phyloP scores from a whole-genome alignment of 129 eudicot species.

The Chrysanthemum makinoi region DNA sequence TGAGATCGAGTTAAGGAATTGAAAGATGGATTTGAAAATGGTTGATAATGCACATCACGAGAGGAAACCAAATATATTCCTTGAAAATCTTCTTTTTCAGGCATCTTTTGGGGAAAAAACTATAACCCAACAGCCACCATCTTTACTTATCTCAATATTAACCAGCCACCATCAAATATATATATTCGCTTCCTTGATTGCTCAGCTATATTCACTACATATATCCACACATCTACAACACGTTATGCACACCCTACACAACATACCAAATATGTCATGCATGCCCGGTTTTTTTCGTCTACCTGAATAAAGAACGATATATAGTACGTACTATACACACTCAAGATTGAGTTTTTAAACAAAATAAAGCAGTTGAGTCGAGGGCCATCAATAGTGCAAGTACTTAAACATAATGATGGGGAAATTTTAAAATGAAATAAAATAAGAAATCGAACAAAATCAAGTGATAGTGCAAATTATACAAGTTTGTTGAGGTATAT shows the following conservation, averaged over 20 bases:
- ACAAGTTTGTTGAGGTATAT: slow-evolving; percentile 29
- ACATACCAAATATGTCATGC: background rate
- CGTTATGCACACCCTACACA: slow-evolving; percentile 16
- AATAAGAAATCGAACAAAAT: slow-evolving; percentile 21
- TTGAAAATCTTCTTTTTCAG: slow-evolving; percentile 31
- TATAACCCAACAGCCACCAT: slow-evolving; percentile 29
- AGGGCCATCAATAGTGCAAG: slow-evolving; percentile 18
- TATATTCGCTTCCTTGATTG: slow-evolving; percentile 27
- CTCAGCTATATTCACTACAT: slow-evolving; percentile 1
- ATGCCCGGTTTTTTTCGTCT: background rate
- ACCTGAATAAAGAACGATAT: background rate
- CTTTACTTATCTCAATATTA: slow-evolving; percentile 22
- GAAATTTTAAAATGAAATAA: background rate
- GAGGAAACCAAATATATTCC: slow-evolving; percentile 42
- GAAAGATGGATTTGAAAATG: slow-evolving; percentile 20
- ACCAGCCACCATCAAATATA: slow-evolving; percentile 9
- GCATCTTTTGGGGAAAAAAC: slow-evolving; percentile 33
- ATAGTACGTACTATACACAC: background rate
- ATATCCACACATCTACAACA: slow-evolving; percentile 12
- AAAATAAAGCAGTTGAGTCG: background rate
- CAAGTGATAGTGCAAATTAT: slow-evolving; percentile 27
- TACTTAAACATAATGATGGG: slow-evolving; percentile 8
- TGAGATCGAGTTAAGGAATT: slow-evolving; percentile 37
- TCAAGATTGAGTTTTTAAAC: background rate
- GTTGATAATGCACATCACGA: slow-evolving; percentile 31